Conservation (phyloP, 2,329 filamentous ascomycete genomes). For the Xylariaceae sp. region DNA sequence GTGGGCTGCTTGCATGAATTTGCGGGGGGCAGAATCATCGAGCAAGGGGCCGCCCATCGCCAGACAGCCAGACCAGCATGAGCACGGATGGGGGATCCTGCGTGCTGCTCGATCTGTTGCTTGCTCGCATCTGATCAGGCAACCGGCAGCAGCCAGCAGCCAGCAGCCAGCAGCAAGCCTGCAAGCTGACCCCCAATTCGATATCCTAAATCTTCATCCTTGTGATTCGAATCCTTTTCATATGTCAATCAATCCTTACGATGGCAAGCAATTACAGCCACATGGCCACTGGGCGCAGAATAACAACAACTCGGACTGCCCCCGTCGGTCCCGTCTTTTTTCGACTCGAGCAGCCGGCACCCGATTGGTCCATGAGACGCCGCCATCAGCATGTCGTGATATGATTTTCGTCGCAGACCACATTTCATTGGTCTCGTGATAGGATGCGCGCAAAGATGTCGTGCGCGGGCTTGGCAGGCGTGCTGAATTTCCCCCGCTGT, state of each 20-base stretch:
- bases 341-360: conserved; percentile 30
- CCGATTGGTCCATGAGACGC: conserved; percentile 30
- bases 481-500: not conserved
- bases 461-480: conserved; percentile 22
- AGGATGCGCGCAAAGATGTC: conserved; percentile 25
- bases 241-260: not conserved
- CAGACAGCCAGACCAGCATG: conserved; percentile 17
- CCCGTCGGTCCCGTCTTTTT: conserved; percentile 16
- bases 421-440: conserved; percentile 21
- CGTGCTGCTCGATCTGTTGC: conserved; percentile 2
- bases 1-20: conserved; percentile 36
- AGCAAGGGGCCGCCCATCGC: conserved; percentile 29
- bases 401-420: conserved; percentile 26
- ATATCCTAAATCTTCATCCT: not conserved
- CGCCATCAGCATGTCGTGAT: conserved; percentile 30
- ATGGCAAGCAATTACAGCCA: not conserved
- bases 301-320: not conserved
- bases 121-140: not conserved
- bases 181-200: not conserved
- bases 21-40: conserved; percentile 34
- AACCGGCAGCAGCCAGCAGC: too few relatives aligned
- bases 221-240: not conserved
- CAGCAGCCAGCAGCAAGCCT: not conserved
- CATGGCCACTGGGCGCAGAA: conserved; percentile 18
- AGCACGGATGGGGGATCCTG: conserved; percentile 2